Conservation (phyloP, 306 rosid genomes). For the Erythrophleum fordii region DNA sequence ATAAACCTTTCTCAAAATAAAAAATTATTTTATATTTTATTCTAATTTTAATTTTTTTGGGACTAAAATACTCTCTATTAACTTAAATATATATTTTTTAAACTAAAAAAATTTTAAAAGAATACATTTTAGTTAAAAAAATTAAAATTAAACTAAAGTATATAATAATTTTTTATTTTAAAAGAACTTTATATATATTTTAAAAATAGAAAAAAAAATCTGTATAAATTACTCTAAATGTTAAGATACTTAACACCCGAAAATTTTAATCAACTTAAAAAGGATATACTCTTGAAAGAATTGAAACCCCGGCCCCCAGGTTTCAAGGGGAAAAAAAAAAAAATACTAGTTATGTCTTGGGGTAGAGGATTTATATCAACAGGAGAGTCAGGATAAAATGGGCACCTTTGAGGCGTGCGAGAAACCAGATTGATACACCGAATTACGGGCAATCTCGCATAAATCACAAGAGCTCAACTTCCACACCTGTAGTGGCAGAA, state of each 20-base stretch:
- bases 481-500: slow-evolving; percentile 65
- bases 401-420: slow-evolving; percentile 79
- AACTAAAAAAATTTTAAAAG: too few species aligned
- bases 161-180: too few species aligned
- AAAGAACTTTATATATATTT: too few species aligned
- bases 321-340: not conserved
- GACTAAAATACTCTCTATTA: too few species aligned
- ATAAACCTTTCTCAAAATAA: too few species aligned
- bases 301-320: not conserved
- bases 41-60: too few species aligned
- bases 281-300: not conserved
- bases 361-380: slow-evolving; percentile 8
- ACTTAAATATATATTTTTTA: too few species aligned
- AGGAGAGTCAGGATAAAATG: slow-evolving; percentile 17
- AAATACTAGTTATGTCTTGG: not conserved
- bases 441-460: slow-evolving; percentile 87
- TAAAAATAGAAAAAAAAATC: too few species aligned
- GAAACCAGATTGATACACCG: slow-evolving; percentile 89
- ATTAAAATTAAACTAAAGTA: too few species aligned
- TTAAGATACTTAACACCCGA: not conserved
- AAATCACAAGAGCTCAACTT: slow-evolving; percentile 83
- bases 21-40: too few species aligned
- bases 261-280: not conserved
- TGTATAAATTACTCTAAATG: too few species aligned
- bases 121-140: too few species aligned